Conservation (phyloP, 2,329 filamentous ascomycete genomes). For the Nannizziopsis barbatae region DNA sequence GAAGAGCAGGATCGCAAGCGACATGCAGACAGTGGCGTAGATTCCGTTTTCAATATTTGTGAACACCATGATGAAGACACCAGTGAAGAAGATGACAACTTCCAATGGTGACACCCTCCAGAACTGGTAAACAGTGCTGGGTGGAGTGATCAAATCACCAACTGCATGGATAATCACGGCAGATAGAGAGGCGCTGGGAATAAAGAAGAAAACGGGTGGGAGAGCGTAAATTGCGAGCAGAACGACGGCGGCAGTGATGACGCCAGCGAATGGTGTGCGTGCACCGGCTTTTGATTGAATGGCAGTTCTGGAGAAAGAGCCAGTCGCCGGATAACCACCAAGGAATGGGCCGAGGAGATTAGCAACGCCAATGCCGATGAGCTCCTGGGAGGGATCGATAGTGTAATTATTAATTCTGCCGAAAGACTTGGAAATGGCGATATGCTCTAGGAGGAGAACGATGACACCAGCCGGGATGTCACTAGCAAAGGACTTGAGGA, state of each 20-base stretch:
- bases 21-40: slow-evolving; percentile 71
- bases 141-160: slow-evolving; percentile 79
- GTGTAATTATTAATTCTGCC: slow-evolving; percentile 92
- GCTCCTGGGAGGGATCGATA: slow-evolving; percentile 89
- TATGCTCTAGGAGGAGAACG: slow-evolving; percentile 92
- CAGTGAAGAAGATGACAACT: slow-evolving; percentile 82
- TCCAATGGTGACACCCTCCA: slow-evolving; percentile 88
- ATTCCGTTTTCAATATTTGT: slow-evolving; percentile 82
- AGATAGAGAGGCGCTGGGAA: slow-evolving; percentile 66
- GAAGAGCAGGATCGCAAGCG: slow-evolving; percentile 67
- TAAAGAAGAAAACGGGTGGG: slow-evolving; percentile 85
- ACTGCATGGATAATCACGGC: slow-evolving; percentile 95
- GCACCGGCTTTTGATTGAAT: slow-evolving; percentile 97
- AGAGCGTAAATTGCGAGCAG: slow-evolving; percentile 82
- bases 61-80: slow-evolving; percentile 84
- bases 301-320: slow-evolving; percentile 89
- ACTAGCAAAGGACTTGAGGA: slow-evolving; percentile 57
- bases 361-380: slow-evolving; percentile 84
- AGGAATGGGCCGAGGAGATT: slow-evolving; percentile 88
- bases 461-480: slow-evolving; percentile 79
- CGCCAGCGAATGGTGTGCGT: slow-evolving; percentile 76
- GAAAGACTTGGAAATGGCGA: slow-evolving; percentile 94
- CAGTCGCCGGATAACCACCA: slow-evolving; percentile 82
- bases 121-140: slow-evolving; percentile 87
- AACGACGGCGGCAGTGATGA: slow-evolving; percentile 77